These are phyloP conservation scores for Spathaspora boniae DNA, from an alignment of 805 yeast species.

Conservation along the genomic window DNA sequence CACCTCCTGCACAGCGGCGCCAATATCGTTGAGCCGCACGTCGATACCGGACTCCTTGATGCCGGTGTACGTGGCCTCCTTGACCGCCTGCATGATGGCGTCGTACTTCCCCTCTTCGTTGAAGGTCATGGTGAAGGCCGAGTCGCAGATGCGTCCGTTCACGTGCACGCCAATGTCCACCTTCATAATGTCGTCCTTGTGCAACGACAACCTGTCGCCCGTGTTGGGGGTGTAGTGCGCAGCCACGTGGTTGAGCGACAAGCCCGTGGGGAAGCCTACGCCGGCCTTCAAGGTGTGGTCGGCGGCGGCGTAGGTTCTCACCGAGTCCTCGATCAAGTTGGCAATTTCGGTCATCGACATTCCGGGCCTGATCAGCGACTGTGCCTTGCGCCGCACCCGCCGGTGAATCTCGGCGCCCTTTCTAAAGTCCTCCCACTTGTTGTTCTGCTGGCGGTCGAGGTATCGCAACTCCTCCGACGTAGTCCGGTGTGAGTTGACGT, in stretches of 20 bases:
- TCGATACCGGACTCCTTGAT: constrained; percentile 92
- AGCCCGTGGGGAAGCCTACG: constrained; percentile 97
- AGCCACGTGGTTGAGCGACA: constrained; percentile 88
- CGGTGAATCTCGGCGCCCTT: constrained; percentile 96
- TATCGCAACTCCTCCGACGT: constrained; percentile 86
- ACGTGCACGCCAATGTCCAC: constrained; percentile 97
- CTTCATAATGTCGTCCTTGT: constrained; percentile 90
- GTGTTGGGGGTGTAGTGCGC: constrained; percentile 98
- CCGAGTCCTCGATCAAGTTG: constrained; percentile 80
- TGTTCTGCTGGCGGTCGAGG: constrained; percentile 58
- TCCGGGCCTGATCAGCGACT: constrained; percentile 76
- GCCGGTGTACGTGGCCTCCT: constrained; percentile 92
- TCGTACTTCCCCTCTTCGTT: constrained; percentile 68
- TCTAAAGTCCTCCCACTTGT: constrained; percentile 82
- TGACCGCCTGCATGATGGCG: constrained; percentile 75
- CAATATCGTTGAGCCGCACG: constrained; percentile 90
- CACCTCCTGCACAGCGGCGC: constrained; percentile 93
- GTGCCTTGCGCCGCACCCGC: constrained; percentile 79
- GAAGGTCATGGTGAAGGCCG: constrained; percentile 91
- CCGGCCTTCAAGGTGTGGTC: constrained; percentile 70
- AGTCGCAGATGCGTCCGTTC: constrained; percentile 89
- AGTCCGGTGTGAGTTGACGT: constrained; percentile 61
- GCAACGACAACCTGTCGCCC: constrained; percentile 79
- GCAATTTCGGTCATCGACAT: constrained; percentile 90
- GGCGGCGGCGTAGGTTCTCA: constrained; percentile 68